Evolutionary conservation across 2,329 filamentous ascomycete species (phyloP), one percentile per base, ranked within the genome.

Genomic region (Aspergillus sp.): DNA sequence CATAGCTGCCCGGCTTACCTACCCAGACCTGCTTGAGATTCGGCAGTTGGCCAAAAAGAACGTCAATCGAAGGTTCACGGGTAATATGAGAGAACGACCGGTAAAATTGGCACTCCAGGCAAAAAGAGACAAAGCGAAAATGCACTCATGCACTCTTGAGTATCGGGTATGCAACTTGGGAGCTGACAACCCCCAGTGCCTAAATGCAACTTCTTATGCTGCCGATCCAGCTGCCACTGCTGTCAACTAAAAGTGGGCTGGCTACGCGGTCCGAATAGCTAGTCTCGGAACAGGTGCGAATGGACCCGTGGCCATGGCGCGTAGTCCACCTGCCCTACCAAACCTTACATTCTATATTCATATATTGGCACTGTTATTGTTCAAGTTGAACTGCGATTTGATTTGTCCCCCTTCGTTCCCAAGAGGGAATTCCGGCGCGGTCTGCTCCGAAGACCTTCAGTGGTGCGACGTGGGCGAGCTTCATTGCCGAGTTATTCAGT

Each of bases 21-120:
- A 69, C 54, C 75, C 74, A 78, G 32, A 77, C 72, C 29, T 69
- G 70, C 28, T 64, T 71, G 5, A 69, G 70, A 46, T 78, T 70
- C 1, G 73, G 70, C 9, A 78, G 70, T 9, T 70, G 56, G 50
- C 75, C 72, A 49, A 68, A 74, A 4, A 66, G 60, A n/a, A 47
- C 53, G 35, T 64, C 61, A 43, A 59, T 64, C 2, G 53, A 46
- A 19, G 58, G 56, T 5, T 28, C 12, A 27, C 7, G 9, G 19
- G 36, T 3, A 12, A 39, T 39, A 8, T 10, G 36, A 39, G 26
- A 27, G 8, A 28, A 39, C 7, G 12, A 39, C 26, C n/a, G 5
- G 34, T n/a, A 19, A 36, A 19, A 19, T 19, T 36, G 6, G 34
- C 26, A n/a, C 26, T 12, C n/a, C 34, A 36, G 34, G 34, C 5